Percentiles rank a stretch among this genome's conserved stretches.
Conservation (phyloP, 148 eudicot genomes). For the Persicaria maculosa region DNA sequence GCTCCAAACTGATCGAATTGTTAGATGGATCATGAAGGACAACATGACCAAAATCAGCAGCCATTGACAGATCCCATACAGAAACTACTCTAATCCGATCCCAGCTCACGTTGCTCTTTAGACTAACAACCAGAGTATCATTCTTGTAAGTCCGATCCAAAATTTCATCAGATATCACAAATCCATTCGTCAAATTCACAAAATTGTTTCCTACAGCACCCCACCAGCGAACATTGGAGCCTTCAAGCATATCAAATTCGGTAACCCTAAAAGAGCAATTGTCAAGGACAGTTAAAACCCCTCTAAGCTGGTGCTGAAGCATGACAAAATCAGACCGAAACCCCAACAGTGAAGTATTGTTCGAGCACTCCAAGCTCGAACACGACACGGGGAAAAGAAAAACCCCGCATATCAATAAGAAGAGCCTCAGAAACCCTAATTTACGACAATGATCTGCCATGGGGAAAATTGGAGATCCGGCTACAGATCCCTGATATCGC, state of each 20-base stretch:
- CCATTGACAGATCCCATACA: conserved; percentile 68
- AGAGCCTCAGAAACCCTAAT: background rate
- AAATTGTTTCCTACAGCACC: conserved; percentile 60
- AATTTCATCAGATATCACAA: conserved; percentile 50
- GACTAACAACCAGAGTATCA: conserved; percentile 55
- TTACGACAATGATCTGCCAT: conserved; percentile 4
- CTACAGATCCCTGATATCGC: background rate
- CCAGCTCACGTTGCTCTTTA: conserved; percentile 65
- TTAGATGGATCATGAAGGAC: conserved; percentile 25
- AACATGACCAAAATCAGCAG: conserved; percentile 79
- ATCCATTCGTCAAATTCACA: conserved; percentile 67
- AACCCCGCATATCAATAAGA: conserved; percentile 12
- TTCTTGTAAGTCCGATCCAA: conserved; percentile 57
- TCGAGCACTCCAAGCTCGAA: conserved; percentile 37
- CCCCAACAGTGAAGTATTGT: conserved; percentile 35
- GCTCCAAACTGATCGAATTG: conserved; percentile 25
- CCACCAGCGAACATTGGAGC: conserved; percentile 90
- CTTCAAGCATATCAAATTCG: conserved; percentile 78
- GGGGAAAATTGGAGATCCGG: background rate
- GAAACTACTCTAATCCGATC: conserved; percentile 54
- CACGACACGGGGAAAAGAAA: background rate
- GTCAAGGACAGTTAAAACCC: conserved; percentile 49
- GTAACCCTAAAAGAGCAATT: conserved; percentile 77
- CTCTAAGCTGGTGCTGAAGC: conserved; percentile 88
- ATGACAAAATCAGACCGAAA: conserved; percentile 52